A percentile compares a stretch with the other conserved stretches of the same genome.
Evolutionary conservation across 129 eudicot species (phyloP).

Genomic region (carrot (Daucus carota)): DH1_v3.0 NC_030387.2:31936501-31937000

Average conservation of each 20-base stretch:
- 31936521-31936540: slow-evolving; percentile 14
- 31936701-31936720: slow-evolving; percentile 23
- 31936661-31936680: slow-evolving; percentile 14
- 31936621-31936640: slow-evolving; percentile 13
- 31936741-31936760: slow-evolving; percentile 17
- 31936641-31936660: slow-evolving; percentile 3
- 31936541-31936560: slow-evolving; percentile 17
- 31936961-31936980: background rate
- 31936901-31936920: background rate
- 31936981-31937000: background rate
- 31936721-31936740: slow-evolving; percentile 17
- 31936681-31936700: slow-evolving; percentile 20
- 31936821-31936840: slow-evolving; percentile 14
- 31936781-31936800: slow-evolving; percentile 34
- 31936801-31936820: slow-evolving; percentile 30
- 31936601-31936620: slow-evolving; percentile 20
- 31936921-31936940: background rate
- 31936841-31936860: slow-evolving; percentile 12
- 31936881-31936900: background rate
- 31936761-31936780: slow-evolving; percentile 29
- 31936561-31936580: slow-evolving; percentile 23
- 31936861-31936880: background rate
- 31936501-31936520: slow-evolving; percentile 31
- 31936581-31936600: slow-evolving; percentile 25
- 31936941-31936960: slow-evolving; percentile 8